Evolutionary conservation across 2,329 filamentous ascomycete species (phyloP).

Genomic region (Paraphoma chrysanthemicola): DNA sequence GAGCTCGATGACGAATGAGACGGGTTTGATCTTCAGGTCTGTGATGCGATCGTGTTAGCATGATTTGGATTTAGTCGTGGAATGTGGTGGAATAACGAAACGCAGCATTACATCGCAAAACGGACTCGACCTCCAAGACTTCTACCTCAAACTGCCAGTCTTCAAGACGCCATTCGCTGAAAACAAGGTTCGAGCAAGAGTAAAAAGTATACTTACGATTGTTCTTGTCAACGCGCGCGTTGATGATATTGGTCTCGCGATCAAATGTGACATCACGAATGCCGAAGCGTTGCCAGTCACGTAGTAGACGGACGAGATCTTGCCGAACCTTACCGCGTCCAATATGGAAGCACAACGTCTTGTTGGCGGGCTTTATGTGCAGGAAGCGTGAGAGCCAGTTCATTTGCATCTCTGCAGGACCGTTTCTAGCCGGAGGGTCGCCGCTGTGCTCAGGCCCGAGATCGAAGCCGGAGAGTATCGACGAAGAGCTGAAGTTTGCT

Average conservation of each 20-base stretch:
- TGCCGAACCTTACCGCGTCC: conserved; percentile 76
- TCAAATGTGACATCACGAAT: conserved; percentile 80
- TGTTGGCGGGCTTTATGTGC: conserved; percentile 82
- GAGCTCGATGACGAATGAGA: conserved; percentile 86
- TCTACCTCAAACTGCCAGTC: conserved; percentile 25
- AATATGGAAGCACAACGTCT: conserved; percentile 76
- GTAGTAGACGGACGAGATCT: conserved; percentile 76
- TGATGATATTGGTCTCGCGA: conserved; percentile 79
- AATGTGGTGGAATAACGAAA: neutral
- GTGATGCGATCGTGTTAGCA: conserved; percentile 24
- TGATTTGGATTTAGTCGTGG: neutral
- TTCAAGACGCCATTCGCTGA: conserved; percentile 21
- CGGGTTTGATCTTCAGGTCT: conserved; percentile 84
- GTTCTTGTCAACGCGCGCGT: conserved; percentile 74
- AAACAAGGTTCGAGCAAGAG: conserved; percentile 13
- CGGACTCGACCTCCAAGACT: conserved; percentile 14
- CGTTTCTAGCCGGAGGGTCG: conserved; percentile 55
- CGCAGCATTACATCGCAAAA: conserved; percentile 28
- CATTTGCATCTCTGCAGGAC: conserved; percentile 55
- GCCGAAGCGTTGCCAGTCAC: conserved; percentile 82
- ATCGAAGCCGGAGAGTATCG: conserved; percentile 42
- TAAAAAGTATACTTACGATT: conserved; percentile 71
- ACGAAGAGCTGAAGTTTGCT: conserved; percentile 39
- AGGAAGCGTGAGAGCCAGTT: conserved; percentile 92
- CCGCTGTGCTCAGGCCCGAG: conserved; percentile 44